Base-by-base conservation (phyloP, 2,329 filamentous ascomycete species). In the Calonectria fujianensis region DNA sequence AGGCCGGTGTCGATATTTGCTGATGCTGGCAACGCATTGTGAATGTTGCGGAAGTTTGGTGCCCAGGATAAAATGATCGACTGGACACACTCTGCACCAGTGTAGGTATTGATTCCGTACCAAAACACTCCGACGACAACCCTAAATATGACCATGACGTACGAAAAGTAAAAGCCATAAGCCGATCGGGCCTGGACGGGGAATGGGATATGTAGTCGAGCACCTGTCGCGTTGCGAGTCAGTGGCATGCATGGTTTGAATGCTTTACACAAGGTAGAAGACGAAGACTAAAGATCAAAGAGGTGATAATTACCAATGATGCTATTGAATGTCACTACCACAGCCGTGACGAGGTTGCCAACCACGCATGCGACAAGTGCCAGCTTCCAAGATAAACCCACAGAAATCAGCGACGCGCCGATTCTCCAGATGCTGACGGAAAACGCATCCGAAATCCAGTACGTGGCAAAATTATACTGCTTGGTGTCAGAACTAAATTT, bases 31-130 rank as follows among this genome's bases (percentile, higher is more conserved):
- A 61, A 27, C 6, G 32, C n/a, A 29, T 61, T 61, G 24, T 27
- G 35, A 0, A 61, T 39, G 9, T 39, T 61, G n/a, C 57, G 57
- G 4, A 61, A 61, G 4, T 35, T 41, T 14, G 57, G 57, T 10
- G 35, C 57, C 57, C 57, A 61, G 13, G 57, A n/a, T 1, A 41
- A 10, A 29, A 61, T 61, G 16, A 61, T 61, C 1, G 57, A 61
- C 31, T 61, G 57, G 13, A 61, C 35, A 16, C 57, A 61, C 35
- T 61, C 57, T 3, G 35, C 57, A 27, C 32, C 57, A 9, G 57
- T 61, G n/a, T 61, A 61, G n/a, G 57, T 61, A 20, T 61, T 61
- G 57, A 61, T 61, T 39, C 57, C 57, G 14, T 61, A 61, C 35
- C 35, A 61, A 61, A 61, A 61, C 9, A 61, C 32, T 5, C 57